Base-by-base conservation (phyloP, 805 yeast species). In the Yueomyces sinensis region DNA sequence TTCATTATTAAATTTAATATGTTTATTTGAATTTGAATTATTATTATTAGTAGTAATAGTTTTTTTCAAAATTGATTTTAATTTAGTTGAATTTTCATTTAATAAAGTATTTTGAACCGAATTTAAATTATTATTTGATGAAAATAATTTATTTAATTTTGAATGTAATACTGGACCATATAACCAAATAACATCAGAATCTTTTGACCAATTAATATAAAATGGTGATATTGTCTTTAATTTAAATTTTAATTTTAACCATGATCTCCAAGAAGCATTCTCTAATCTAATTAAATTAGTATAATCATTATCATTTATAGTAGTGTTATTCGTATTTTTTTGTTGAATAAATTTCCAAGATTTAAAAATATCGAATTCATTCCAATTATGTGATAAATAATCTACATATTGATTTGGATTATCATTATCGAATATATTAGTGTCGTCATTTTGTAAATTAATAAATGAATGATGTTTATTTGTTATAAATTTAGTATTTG, bases 251-350 rank as follows among this genome's bases (percentile, higher is more conserved):
- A 91, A 78, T 58, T 91, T 91, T 11, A 93, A 86, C 98, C 97
- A 91, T 4, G 96, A 91, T 56, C 98, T 71, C 98, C 98, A 89
- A 35, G 87, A 74, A 1, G 97, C 97, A 52, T 82, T 82, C 52
- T 82, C 94, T 34, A 82, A 62, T 38, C 94, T 62, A 3, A 82
- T 91, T 43, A 74, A 74, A 62, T 74, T 76, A 28, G 95, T 93
- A 22, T 7, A 11, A 22, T n/a, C n/a, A 11, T 7, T 22, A 22
- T 7, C 24, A 11, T 7, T 7, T 7, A 11, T 22, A 11, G 11
- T 22, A 22, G 24, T 11, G 24, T 11, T 11, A 11, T 11, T 7
- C 24, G 24, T 11, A n/a, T n/a, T n/a, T n/a, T 22, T 7, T 40
- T 82, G 80, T 50, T 82, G 87, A 41, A 49, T 45, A 29, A 49